phyloP scores from a whole-genome alignment of 768 basidiomycete species.

The Holtermanniella nyarrowii region DNA sequence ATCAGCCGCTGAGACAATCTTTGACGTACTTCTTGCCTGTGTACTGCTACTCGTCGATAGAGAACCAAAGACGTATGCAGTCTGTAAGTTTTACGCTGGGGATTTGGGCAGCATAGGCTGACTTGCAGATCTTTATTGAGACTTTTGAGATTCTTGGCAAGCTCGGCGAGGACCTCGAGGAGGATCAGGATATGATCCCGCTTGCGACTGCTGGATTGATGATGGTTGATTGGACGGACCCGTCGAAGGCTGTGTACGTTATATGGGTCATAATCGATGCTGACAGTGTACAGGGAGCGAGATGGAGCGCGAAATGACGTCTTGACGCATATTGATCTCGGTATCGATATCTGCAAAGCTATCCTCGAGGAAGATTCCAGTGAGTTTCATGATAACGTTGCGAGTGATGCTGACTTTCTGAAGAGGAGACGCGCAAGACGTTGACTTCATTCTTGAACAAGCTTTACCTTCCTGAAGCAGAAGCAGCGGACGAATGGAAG shows the following conservation, averaged over 20 bases:
- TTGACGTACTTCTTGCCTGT: conserved; percentile 75
- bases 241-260: conserved; percentile 54
- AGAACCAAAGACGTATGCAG: conserved; percentile 65
- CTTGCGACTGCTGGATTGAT: conserved; percentile 65
- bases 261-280: background rate
- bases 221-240: conserved; percentile 81
- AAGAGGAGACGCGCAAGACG: conserved; percentile 56
- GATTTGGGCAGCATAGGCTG: background rate
- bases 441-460: conserved; percentile 57
- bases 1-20: conserved; percentile 75
- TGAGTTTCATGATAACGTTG: conserved; percentile 36
- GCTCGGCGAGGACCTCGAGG: conserved; percentile 56
- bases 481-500: conserved; percentile 58
- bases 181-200: conserved; percentile 62
- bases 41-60: conserved; percentile 68
- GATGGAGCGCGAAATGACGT: conserved; percentile 41
- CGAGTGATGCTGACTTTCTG: background rate
- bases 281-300: conserved; percentile 40
- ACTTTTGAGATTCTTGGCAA: conserved; percentile 55
- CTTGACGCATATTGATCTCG: conserved; percentile 52
- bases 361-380: conserved; percentile 50
- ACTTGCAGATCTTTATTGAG: conserved; percentile 56
- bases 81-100: conserved; percentile 43
- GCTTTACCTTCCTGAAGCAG: conserved; percentile 52
- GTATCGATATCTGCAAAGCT: conserved; percentile 49